Percentiles rank a stretch among this genome's conserved stretches.
These are phyloP conservation scores for Parsonsia alboflavescens DNA, from an alignment of 257 asterid genomes.

Conservation along the genomic window DNA sequence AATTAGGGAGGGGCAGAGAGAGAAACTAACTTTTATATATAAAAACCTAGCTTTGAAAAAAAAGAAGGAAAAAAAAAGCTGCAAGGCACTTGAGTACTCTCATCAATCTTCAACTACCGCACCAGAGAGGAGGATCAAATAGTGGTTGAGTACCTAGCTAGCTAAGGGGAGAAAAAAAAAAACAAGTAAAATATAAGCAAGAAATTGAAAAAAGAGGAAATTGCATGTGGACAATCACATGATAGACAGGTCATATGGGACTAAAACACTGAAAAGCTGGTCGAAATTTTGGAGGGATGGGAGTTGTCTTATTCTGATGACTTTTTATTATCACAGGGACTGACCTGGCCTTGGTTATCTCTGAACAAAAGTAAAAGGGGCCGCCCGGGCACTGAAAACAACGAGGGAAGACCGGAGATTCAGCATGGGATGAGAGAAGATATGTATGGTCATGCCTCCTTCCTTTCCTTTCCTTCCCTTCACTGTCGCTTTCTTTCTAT, in stretches of 20 bases:
- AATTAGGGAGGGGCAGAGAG: slow-evolving; percentile 14
- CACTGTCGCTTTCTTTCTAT: no score
- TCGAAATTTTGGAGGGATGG: not conserved
- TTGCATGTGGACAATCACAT: slow-evolving; percentile 42
- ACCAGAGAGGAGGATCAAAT: slow-evolving; percentile 18
- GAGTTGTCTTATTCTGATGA: slow-evolving; percentile 6
- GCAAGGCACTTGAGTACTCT: slow-evolving; percentile 28
- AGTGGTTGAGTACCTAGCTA: slow-evolving; percentile 14
- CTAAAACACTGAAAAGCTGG: slow-evolving; percentile 16
- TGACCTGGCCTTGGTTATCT: no score
- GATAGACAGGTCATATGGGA: slow-evolving; percentile 50
- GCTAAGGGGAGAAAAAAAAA: not conserved
- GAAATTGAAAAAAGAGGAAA: not conserved
- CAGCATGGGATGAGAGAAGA: slow-evolving; percentile 3
- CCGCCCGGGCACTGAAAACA: slow-evolving; percentile 8
- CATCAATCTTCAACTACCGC: slow-evolving; percentile 19
- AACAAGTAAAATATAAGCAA: not conserved
- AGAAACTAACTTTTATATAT: slow-evolving; percentile 8
- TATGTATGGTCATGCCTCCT: not conserved
- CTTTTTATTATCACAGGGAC: not conserved
- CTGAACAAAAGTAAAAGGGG: slow-evolving; percentile 3
- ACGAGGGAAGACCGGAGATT: slow-evolving; percentile 9
- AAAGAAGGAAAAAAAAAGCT: slow-evolving; percentile 19
- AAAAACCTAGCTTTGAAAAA: no score
- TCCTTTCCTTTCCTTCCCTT: not conserved